phyloP scores from a whole-genome alignment of 1,284 basidiomycete species.

The Xerocomus nothofagi region DNA sequence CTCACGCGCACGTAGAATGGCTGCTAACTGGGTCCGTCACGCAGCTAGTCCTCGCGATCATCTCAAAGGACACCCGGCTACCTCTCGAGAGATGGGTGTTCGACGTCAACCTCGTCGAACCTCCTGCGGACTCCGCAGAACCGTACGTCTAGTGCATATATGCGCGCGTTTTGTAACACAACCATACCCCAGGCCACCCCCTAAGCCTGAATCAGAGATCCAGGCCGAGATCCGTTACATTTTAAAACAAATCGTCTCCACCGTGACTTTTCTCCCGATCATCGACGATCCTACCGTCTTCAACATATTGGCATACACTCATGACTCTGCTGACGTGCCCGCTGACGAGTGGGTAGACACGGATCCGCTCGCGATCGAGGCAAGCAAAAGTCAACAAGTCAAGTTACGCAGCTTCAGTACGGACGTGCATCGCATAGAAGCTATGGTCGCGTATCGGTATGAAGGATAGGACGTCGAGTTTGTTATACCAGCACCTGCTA shows the following conservation, averaged over 20 bases:
- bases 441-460: conserved; percentile 84
- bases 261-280: conserved; percentile 93
- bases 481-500: not conserved
- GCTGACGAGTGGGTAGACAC: conserved; percentile 93
- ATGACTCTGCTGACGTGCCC: conserved; percentile 83
- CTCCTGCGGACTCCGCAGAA: conserved; percentile 47
- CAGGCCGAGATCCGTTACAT: conserved; percentile 98
- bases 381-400: conserved; percentile 95
- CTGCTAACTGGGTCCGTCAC: conserved; percentile 87
- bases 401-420: conserved; percentile 89
- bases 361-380: conserved; percentile 92
- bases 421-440: conserved; percentile 87
- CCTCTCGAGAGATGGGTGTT: conserved; percentile 99
- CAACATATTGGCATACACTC: conserved; percentile 95
- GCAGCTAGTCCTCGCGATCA: conserved; percentile 93
- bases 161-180: conserved; percentile 1
- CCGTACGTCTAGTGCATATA: conserved; percentile 41
- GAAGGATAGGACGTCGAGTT: conserved; percentile 44
- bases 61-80: conserved; percentile 89
- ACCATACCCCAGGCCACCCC: conserved; percentile 39
- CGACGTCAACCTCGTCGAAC: conserved; percentile 82
- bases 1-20: conserved; percentile 65
- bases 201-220: conserved; percentile 88
- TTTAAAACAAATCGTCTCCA: conserved; percentile 97
- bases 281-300: conserved; percentile 94